Conservation (phyloP, 352 stramenopile species). For the Pythium angustatum region DNA sequence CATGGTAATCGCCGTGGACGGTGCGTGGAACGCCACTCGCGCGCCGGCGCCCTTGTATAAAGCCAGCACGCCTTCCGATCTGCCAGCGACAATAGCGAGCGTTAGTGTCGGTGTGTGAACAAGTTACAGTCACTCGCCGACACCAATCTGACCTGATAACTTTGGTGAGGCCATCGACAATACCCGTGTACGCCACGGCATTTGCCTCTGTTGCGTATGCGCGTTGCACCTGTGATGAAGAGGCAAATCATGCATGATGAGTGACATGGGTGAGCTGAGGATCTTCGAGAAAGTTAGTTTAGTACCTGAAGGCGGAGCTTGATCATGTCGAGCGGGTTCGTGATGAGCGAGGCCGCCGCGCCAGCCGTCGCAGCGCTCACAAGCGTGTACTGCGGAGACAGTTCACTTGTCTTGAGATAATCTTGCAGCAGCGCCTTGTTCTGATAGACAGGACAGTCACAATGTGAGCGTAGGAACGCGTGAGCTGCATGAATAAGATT, state of each 20-base stretch:
- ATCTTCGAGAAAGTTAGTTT: too few species aligned
- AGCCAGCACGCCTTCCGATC: slow-evolving; percentile 83
- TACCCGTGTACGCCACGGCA: slow-evolving; percentile 49
- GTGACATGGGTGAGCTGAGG: slow-evolving; percentile 22
- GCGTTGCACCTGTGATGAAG: slow-evolving; percentile 40
- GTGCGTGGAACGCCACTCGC: slow-evolving; percentile 94
- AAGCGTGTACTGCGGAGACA: slow-evolving; percentile 66
- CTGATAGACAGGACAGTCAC: too few species aligned
- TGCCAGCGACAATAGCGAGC: slow-evolving; percentile 29
- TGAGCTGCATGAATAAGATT: too few species aligned
- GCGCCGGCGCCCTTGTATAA: slow-evolving; percentile 95
- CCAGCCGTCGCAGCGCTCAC: slow-evolving; percentile 81
- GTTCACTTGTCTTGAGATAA: slow-evolving; percentile 41
- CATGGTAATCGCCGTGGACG: slow-evolving; percentile 97
- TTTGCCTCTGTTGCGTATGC: slow-evolving; percentile 39
- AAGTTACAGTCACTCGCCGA: background rate
- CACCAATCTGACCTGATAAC: slow-evolving; percentile 53
- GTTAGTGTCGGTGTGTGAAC: background rate
- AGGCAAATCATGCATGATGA: background rate
- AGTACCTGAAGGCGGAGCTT: slow-evolving; percentile 97
- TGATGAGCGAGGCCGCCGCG: slow-evolving; percentile 93
- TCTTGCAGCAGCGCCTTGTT: slow-evolving; percentile 58
- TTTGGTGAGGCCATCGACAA: slow-evolving; percentile 88
- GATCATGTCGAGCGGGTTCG: slow-evolving; percentile 96
- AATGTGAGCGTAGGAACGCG: too few species aligned